Evolutionary conservation across 495 filamentous ascomycete genomes (phyloP), one percentile per base, ranked within the genome.

Genomic region (Terfezia boudieri): DNA sequence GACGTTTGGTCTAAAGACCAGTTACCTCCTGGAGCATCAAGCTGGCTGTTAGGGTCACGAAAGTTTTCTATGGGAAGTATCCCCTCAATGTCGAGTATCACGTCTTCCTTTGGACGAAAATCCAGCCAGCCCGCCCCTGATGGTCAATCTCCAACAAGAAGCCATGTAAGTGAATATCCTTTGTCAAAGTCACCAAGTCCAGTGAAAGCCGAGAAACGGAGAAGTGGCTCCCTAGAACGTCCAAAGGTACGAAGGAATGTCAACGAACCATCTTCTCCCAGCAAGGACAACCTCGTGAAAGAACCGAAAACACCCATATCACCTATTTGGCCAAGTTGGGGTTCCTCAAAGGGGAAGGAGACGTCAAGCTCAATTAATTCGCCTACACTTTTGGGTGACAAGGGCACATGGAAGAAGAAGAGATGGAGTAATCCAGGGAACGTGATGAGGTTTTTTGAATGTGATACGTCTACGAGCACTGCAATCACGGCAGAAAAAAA

Each of bases 1-100:
- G 83, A 88, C 57, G 78, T 93, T 37, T 98, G 89, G 80, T 92
- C 83, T 12, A 76, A 78, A 49, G 86, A 94, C 56, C 67, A 78
- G 2, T 68, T 98, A 48, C 83, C 88, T 9, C 41, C 41, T 20
- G 41, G 41, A 14, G 41, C 41, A 14, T 46, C 41, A 20, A 46
- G 41, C 88, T 81, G 9, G 59, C 59, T 16, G 36, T 37, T 38
- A 61, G 61, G 60, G 52, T 37, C 37, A 43, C 41, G 37, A 53
- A 50, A n/a, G 56, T 50, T 26, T 53, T 53, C 12, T 52, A 56
- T 59, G 56, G 56, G 55, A 50, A 57, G 17, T 60, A 62, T 37
- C n/a, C 60, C n/a, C 58, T 51, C 37, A 62, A 62, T 53, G 53
- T 59, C 17, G 62, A 46, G 41, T 46, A 46, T 46, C 41, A 46